phyloP scores from a whole-genome alignment of 306 rosid genomes.

The Hippophae tibetana region DNA sequence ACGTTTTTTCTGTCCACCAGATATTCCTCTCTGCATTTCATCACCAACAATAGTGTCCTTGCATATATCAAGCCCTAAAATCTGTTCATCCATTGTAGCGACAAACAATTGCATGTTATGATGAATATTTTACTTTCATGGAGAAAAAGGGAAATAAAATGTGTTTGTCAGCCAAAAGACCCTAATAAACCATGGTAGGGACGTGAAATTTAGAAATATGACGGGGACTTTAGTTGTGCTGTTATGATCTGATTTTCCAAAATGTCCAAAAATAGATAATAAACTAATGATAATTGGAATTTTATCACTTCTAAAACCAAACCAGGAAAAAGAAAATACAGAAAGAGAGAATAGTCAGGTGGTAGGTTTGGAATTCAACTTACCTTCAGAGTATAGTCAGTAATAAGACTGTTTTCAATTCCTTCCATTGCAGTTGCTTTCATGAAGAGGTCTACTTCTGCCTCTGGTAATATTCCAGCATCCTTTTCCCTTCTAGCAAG shows the following conservation, averaged over 20 bases:
- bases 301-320: too few species aligned
- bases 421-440: conserved; percentile 95
- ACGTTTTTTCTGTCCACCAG: conserved; percentile 91
- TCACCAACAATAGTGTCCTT: conserved; percentile 90
- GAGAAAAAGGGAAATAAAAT: not conserved
- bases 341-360: not conserved
- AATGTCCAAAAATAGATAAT: too few species aligned
- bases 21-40: conserved; percentile 81
- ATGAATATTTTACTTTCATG: not conserved
- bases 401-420: conserved; percentile 64
- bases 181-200: too few species aligned
- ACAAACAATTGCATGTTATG: not conserved
- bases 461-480: conserved; percentile 75
- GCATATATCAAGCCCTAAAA: conserved; percentile 77
- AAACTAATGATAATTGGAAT: too few species aligned
- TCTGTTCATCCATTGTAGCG: conserved; percentile 36
- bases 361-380: conserved; percentile 12
- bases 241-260: too few species aligned
- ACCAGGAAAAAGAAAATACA: too few species aligned
- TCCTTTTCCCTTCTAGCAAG: conserved; percentile 75
- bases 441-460: conserved; percentile 94
- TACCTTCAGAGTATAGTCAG: conserved; percentile 82
- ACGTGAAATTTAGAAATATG: too few species aligned
- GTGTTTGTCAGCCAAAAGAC: too few species aligned
- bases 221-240: too few species aligned